These are phyloP conservation scores for Fragosphaeria purpurea DNA, from an alignment of 2,329 filamentous ascomycete species.

Conservation along the genomic window DNA sequence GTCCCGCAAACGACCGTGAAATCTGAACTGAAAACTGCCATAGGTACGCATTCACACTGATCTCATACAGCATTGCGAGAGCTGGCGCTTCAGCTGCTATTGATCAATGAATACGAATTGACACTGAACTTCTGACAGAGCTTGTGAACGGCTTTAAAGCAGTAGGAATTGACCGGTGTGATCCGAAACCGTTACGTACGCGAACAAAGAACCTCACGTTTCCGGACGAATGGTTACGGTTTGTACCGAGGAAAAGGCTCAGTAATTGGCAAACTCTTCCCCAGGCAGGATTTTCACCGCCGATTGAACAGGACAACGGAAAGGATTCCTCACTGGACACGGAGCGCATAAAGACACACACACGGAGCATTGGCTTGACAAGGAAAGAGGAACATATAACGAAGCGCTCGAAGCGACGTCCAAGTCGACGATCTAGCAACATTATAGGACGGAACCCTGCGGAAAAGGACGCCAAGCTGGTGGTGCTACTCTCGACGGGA, in stretches of 20 bases:
- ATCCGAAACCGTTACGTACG: not conserved
- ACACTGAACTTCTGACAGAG: too few relatives aligned
- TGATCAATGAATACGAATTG: too few relatives aligned
- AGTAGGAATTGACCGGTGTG: too few relatives aligned
- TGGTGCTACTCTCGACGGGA: too few relatives aligned
- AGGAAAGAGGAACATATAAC: conserved; percentile 15
- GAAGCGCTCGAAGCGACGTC: conserved; percentile 17
- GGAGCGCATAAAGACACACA: too few relatives aligned
- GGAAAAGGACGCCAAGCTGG: too few relatives aligned
- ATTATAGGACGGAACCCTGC: not conserved
- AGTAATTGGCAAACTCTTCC: conserved; percentile 22
- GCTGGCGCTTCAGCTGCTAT: too few relatives aligned
- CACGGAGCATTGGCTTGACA: conserved; percentile 3
- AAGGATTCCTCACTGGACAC: too few relatives aligned
- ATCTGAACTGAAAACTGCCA: conserved; percentile 15
- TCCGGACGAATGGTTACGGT: not conserved
- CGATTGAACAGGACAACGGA: too few relatives aligned
- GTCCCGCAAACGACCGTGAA: conserved; percentile 9
- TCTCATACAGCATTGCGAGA: too few relatives aligned
- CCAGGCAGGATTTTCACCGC: too few relatives aligned
- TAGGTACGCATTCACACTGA: conserved; percentile 13
- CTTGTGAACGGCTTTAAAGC: too few relatives aligned
- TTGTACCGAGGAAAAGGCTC: conserved; percentile 22
- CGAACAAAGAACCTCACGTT: not conserved
- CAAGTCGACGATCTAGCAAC: conserved; percentile 19